phyloP scores from a whole-genome alignment of 257 asterid species.

The Agastache rugosa region DNA sequence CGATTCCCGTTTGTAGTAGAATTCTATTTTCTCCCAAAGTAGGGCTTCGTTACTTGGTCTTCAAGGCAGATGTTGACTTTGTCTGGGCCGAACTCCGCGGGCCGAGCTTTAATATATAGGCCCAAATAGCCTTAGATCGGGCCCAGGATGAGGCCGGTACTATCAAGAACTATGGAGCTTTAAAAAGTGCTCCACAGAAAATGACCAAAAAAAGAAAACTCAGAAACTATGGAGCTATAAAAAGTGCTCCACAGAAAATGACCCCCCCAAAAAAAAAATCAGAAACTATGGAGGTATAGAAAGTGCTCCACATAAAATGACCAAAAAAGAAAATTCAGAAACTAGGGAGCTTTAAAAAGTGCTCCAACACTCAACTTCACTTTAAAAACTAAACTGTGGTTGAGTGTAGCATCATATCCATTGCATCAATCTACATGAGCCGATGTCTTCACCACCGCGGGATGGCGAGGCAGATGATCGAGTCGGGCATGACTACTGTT shows the following conservation, averaged over 20 bases:
- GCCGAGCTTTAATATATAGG: no score
- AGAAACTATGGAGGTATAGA: not conserved
- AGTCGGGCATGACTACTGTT: not conserved
- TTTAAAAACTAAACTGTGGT: not conserved
- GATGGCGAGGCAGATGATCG: not conserved
- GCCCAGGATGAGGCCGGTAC: no score
- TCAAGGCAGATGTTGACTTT: no score
- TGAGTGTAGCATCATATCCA: not conserved
- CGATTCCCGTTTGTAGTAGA: no score
- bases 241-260: not conserved
- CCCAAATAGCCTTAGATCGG: no score
- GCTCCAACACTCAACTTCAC: constrained; percentile 9
- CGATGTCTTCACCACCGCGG: not conserved
- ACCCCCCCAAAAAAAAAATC: not conserved
- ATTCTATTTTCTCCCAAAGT: no score
- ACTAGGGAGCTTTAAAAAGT: constrained; percentile 15
- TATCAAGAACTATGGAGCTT: no score
- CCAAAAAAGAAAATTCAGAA: not conserved
- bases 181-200: not conserved
- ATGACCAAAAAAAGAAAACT: not conserved
- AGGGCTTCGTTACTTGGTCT: no score
- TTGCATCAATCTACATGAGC: constrained; percentile 35
- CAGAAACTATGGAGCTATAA: not conserved
- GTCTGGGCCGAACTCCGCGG: no score
- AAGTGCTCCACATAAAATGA: not conserved